Percentiles rank a stretch among this genome's conserved stretches.
phyloP scores from a whole-genome alignment of 176 grass and related monocot genomes.

The Luzula sylvatica region DNA sequence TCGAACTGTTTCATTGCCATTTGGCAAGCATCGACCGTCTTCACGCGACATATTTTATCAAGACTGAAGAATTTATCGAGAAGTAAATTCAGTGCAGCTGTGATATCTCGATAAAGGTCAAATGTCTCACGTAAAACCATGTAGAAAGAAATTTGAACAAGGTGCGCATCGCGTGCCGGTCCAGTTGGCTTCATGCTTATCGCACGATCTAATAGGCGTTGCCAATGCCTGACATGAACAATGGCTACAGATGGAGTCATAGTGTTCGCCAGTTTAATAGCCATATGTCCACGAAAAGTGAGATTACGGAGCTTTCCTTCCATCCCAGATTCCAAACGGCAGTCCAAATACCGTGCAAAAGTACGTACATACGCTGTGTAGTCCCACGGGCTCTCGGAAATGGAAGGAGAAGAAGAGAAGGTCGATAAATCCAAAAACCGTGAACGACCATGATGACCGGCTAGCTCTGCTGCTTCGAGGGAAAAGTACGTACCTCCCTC shows the following conservation, averaged over 20 bases:
- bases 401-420: conserved; percentile 23
- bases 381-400: conserved; percentile 20
- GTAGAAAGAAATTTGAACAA: conserved; percentile 29
- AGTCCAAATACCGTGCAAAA: conserved; percentile 30
- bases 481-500: conserved; percentile 23
- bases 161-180: conserved; percentile 9
- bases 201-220: conserved; percentile 24
- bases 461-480: conserved; percentile 17
- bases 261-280: not conserved
- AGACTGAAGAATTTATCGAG: conserved; percentile 38
- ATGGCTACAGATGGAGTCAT: conserved; percentile 11
- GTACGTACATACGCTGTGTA: conserved; percentile 28
- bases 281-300: not conserved
- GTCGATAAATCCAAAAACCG: conserved; percentile 28
- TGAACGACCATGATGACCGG: not conserved
- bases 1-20: conserved; percentile 25
- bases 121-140: conserved; percentile 29
- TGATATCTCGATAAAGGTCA: conserved; percentile 30
- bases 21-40: conserved; percentile 14
- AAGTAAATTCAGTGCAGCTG: conserved; percentile 21
- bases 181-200: conserved; percentile 30
- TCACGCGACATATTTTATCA: not conserved
- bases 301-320: conserved; percentile 23
- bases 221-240: conserved; percentile 28
- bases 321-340: conserved; percentile 20